These are phyloP conservation scores for Globisporangium takayamanum DNA, from an alignment of 352 stramenopile genomes.

Conservation along the genomic window DNA sequence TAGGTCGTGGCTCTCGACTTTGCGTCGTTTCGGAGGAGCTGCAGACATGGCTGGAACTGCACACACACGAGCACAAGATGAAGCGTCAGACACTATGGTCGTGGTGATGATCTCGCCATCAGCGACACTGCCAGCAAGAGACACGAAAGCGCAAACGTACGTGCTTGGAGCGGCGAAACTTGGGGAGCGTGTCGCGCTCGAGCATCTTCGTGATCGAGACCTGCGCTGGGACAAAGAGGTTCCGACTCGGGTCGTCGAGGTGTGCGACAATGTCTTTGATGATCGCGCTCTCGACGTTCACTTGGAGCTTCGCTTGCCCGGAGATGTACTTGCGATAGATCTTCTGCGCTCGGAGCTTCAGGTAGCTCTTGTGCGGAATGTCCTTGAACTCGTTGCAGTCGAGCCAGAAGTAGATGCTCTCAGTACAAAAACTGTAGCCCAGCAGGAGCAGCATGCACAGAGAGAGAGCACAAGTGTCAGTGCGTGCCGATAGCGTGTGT, in stretches of 20 bases:
- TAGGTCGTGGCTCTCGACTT: constrained; percentile 2
- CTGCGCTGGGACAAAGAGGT: constrained; percentile 51
- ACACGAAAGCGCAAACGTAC: constrained; percentile 20
- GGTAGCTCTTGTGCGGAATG: constrained; percentile 64
- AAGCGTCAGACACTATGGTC: background rate
- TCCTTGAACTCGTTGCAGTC: constrained; percentile 81
- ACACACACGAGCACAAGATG: background rate
- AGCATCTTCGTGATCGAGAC: constrained; percentile 73
- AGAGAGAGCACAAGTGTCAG: background rate
- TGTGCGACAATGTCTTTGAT: constrained; percentile 50
- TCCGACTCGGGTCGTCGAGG: constrained; percentile 50
- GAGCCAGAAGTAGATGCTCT: constrained; percentile 83
- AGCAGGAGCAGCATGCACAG: background rate
- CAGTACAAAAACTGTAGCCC: constrained; percentile 51
- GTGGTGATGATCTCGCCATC: background rate
- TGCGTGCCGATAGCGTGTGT: background rate
- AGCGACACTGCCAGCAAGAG: background rate
- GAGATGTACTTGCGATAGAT: constrained; percentile 80
- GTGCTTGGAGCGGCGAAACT: constrained; percentile 67
- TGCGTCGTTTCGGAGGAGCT: constrained; percentile 23
- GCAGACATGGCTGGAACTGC: constrained; percentile 32
- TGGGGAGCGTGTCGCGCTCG: constrained; percentile 63
- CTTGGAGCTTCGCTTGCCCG: constrained; percentile 51
- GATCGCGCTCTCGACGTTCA: constrained; percentile 56
- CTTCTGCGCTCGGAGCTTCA: constrained; percentile 71